Base-by-base conservation (phyloP, 352 stramenopile genomes). In the Globisporangium nagaii region DNA sequence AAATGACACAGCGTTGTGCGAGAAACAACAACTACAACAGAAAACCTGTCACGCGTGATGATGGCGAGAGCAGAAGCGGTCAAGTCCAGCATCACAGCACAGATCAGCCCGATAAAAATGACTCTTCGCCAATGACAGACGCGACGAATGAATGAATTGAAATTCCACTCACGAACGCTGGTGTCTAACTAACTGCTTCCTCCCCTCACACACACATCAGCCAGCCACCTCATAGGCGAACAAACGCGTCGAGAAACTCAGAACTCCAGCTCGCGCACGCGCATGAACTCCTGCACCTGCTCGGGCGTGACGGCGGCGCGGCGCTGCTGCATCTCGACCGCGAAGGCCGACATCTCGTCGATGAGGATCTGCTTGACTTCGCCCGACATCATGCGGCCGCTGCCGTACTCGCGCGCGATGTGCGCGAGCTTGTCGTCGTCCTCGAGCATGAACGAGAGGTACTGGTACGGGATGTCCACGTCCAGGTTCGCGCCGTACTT, bases 371-470 rank as follows among this genome's bases (percentile, higher is more conserved):
- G 86, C 85, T 99, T 99, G 15, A 99, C 97, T 65, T 98, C 96
- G 9, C 94, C 94, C 11, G 97, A 99, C 77, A 96, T 97, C 63
- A 97, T 97, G 41, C 80, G 90, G 32, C 98, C 98, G 17, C 82
- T 88, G 44, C 86, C 88, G 71, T 99, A 99, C 58, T 99, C 91
- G n/a, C 79, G 63, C 17, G 83, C 95, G 60, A 98, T 97, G 49
- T 86, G 71, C 22, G 70, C 84, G 46, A 99, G 81, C 71, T 99
- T 86, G 10, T 98, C 95, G 62, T 99, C 97, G 64, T 99, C 96
- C 62, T 99, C 97, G 41, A 99, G 79, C 77, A 99, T 99, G 74
- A 99, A 99, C 37, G 82, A 90, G 43, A 99, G 70, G 85, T 98
- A 99, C 79, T 99, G 96, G 72, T 98, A 99, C 36, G 93, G 84